Base-by-base conservation (phyloP, 768 basidiomycete species). In the Russula virescens region DNA sequence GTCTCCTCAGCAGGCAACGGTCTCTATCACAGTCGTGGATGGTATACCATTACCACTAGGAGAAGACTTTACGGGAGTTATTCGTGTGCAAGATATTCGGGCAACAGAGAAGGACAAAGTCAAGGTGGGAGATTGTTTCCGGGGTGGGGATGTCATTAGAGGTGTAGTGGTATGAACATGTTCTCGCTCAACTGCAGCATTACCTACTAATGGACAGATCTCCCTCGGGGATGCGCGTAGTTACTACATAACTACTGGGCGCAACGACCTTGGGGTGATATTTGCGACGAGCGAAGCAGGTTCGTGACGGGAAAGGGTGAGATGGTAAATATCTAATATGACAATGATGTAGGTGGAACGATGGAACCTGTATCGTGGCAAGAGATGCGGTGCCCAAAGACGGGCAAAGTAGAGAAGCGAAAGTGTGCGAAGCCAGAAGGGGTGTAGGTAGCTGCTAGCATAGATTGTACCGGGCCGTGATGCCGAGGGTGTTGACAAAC, bases 221-320 rank as follows among this genome's bases (percentile, higher is more conserved):
- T 95, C 94, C 19, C 79, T 97, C 26, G 94, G 94, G 11, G 94
- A 96, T 74, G 86, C 93, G 26, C 84, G 91, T 48, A 92, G 88
- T 68, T 96, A 96, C 75, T 95, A 92, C 76, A 81, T 96, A 31
- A 91, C 93, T 0, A 96, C 94, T 3, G 94, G 90, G 8, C 78
- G 90, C 46, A 94, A 94, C 71, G 88, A 94, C 67, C 81, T 96
- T 4, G 94, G 94, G 0, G 94, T 96, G 10, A 88, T 95, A 56
- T 94, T 91, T 72, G 94, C 93, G 13, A 88, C 87, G 8, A 91
- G 89, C 72, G 92, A 94, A 75, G 86, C 88, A 52, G 91, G 91
- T 84, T 69, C 68, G 79, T 76, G 54, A 28, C 6, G n/a, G 1
- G 11, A 2, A 16, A 35, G 58, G 21, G 47, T 1, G 61, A 43